Evolutionary conservation across 2,329 filamentous ascomycete species (phyloP), one percentile per base, ranked within the genome.

Genomic region (Xylaria sp.): DNA sequence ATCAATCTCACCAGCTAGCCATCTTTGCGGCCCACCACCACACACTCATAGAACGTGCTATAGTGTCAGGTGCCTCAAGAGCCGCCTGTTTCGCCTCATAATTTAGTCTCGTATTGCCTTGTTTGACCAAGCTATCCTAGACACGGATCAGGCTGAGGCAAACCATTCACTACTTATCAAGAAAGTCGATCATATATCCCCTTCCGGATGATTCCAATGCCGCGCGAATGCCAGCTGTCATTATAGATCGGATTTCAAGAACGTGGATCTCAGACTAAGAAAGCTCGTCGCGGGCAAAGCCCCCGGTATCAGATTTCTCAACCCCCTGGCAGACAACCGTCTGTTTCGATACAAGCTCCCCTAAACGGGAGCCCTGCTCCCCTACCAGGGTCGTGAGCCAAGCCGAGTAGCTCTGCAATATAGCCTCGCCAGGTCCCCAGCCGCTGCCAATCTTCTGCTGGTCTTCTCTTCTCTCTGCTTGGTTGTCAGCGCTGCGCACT

Each of bases 211-310:
- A 63, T 60, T 56, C 66, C 73, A 75, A 83, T 84, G 81, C 79
- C 82, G 84, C 80, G 81, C 84, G 83, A 79, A 87, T 88, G 85
- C 85, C 81, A 76, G 80, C 83, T 79, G 81, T 82, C 78, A 80
- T 81, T 74, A 83, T 84, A 85, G 83, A 85, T 81, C 82, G 80
- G 80, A 84, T 83, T 74, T 78, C 78, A 74, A 81, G 82, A 80
- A 83, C 81, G 71, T 85, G 83, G 83, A 82, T 82, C 76, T 81
- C 83, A 76, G 80, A 82, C 78, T 77, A 79, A 77, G 78, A 76
- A 77, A 77, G 76, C 76, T 74, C 73, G 75, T 78, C 77, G 75
- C 78, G 76, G 76, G 76, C 77, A 75, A 75, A 70, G 76, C 77
- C 78, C 78, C 78, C 76, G 78, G 80, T 80, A 76, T 79, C 77